A percentile compares a stretch with the other conserved stretches of the same genome.
Evolutionary conservation across 2,329 filamentous ascomycete genomes (phyloP).

Genomic region (Diplodia sapinea): DNA sequence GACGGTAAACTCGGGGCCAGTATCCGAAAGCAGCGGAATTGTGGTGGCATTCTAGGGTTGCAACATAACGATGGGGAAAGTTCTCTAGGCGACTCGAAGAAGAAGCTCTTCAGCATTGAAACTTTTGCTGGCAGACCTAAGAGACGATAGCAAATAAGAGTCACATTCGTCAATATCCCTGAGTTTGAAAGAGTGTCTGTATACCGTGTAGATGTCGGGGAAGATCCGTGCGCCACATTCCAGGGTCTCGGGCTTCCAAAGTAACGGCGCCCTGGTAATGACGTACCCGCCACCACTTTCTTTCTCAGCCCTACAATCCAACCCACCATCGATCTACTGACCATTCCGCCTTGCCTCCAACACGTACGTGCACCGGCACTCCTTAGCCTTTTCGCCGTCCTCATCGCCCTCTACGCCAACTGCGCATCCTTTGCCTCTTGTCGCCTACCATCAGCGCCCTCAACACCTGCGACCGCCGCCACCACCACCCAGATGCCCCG

Average conservation of each 20-base stretch:
- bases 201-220: neutral
- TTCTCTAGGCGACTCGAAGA: neutral
- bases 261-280: constrained; percentile 11
- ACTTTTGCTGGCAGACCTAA: neutral
- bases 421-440: neutral
- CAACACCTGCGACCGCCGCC: neutral
- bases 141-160: neutral
- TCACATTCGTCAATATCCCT: neutral
- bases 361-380: neutral
- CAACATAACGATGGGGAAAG: neutral
- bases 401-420: constrained; percentile 11
- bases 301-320: constrained; percentile 25
- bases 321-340: neutral
- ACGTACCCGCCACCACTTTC: constrained; percentile 10
- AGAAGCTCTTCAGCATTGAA: neutral
- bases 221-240: neutral
- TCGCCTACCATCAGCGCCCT: neutral
- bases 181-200: neutral
- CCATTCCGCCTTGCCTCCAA: neutral
- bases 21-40: neutral
- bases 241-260: neutral
- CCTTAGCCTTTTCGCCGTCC: constrained; percentile 10
- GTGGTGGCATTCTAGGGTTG: neutral
- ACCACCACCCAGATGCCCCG: constrained; percentile 40
- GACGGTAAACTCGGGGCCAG: neutral